Base-by-base conservation (phyloP, 371 early-diverging fungal genomes). In the Batkoa obscura region DNA sequence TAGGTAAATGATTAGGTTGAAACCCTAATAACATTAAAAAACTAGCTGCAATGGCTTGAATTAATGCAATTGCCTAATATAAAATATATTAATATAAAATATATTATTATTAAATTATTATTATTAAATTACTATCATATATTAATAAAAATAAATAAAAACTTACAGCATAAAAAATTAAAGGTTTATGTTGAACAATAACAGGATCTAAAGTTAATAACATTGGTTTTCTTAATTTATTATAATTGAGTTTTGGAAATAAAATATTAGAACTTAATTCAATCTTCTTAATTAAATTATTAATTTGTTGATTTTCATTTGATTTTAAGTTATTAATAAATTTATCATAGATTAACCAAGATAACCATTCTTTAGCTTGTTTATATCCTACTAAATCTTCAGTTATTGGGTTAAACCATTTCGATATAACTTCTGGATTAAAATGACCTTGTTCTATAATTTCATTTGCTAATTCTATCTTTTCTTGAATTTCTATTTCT, bases 171-270 rank as follows among this genome's bases (percentile, higher is more conserved):
- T 51, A 51, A 39, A 51, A 37, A 2, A 51, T 4, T 4, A 51
- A 10, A 31, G 51, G 51, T 15, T 37, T 34, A 23, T 51, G 51
- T 15, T 37, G 51, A 8, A 38, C 36, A n/a, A 30, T n/a, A 3
- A 51, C 10, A 8, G 51, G 39, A 37, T 51, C 51, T 15, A 51
- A 39, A n/a, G 34, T 10, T 15, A 51, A 15, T 17, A 15, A 4
- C 51, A 51, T 51, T 4, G 17, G 37, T 30, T 51, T 51, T 4
- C 50, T n/a, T n/a, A n/a, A n/a, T n/a, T n/a, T n/a, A n/a, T n/a
- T n/a, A n/a, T n/a, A n/a, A n/a, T n/a, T n/a, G n/a, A n/a, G n/a
- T n/a, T n/a, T n/a, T n/a, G n/a, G n/a, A n/a, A n/a, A n/a, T n/a
- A n/a, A n/a, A n/a, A n/a, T n/a, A n/a, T n/a, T n/a, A n/a, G n/a